Conservation (phyloP, 805 yeast species). For the Wickerhamomyces chambardii region DNA sequence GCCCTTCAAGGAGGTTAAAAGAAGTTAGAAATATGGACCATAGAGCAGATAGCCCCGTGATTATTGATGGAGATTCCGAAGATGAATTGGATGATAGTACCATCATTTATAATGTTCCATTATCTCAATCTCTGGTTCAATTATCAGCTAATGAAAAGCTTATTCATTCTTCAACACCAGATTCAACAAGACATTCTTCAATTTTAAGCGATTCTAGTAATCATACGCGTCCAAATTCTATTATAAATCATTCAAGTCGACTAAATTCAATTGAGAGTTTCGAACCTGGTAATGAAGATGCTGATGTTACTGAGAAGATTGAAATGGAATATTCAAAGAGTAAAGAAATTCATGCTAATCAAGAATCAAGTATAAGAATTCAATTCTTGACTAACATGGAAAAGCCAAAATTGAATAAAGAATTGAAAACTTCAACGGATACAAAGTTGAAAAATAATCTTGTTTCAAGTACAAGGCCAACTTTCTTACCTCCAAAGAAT, state of each 20-base stretch:
- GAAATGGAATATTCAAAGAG: constrained; percentile 15
- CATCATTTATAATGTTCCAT: constrained; percentile 55
- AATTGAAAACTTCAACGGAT: constrained; percentile 4
- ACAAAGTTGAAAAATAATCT: constrained; percentile 12
- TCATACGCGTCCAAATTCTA: constrained; percentile 1
- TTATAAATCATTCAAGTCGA: constrained; percentile 3
- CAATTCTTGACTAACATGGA: constrained; percentile 16
- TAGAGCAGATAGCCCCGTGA: constrained; percentile 3
- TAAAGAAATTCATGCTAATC: constrained; percentile 21
- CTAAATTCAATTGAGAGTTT: constrained; percentile 4
- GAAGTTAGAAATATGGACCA: constrained; percentile 11
- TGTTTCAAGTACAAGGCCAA: constrained; percentile 48
- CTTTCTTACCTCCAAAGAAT: constrained; percentile 59
- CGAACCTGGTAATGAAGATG: constrained; percentile 25
- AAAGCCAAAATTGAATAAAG: constrained; percentile 15
- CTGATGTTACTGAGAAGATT: constrained; percentile 17
- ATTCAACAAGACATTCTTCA: constrained; percentile 36
- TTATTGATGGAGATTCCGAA: constrained; percentile 32
- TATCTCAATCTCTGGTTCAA: constrained; percentile 42
- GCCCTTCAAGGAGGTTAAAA: constrained; percentile 1
- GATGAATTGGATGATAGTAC: constrained; percentile 44
- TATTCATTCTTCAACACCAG: constrained; percentile 24
- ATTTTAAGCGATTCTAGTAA: constrained; percentile 24
- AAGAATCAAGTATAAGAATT: constrained; percentile 20
- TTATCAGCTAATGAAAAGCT: constrained; percentile 26